Conservation (phyloP, 192 early-diverging fungal genomes). For the Coemansia aciculifera region DNA sequence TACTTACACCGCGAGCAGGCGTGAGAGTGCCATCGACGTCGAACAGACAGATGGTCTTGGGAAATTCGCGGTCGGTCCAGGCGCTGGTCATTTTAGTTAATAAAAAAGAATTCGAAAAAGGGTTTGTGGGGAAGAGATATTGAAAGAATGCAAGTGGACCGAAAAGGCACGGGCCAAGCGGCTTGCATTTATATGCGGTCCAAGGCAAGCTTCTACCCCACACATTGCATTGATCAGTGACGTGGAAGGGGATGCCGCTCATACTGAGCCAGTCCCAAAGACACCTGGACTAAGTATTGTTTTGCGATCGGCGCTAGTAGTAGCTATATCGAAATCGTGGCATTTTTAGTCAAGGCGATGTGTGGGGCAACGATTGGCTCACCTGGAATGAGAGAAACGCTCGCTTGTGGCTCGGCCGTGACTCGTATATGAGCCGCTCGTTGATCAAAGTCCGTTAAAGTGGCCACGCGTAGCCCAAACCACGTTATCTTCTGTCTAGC, state of each 20-base stretch:
- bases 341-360: background rate
- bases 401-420: constrained; percentile 2
- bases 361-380: constrained; percentile 3
- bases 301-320: constrained; percentile 2
- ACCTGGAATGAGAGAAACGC: background rate
- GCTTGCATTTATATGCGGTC: constrained; percentile 11
- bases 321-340: background rate
- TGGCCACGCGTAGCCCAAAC: background rate
- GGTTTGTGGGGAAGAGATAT: background rate
- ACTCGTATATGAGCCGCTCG: background rate
- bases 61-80: constrained; percentile 64
- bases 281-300: background rate
- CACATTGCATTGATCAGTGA: background rate
- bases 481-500: background rate
- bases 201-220: background rate
- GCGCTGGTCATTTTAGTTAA: constrained; percentile 30
- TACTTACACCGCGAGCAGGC: constrained; percentile 84
- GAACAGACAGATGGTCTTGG: constrained; percentile 87
- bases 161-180: background rate
- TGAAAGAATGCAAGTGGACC: constrained; percentile 1
- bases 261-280: background rate
- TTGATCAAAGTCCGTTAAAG: background rate
- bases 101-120: background rate
- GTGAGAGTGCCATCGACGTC: constrained; percentile 98
- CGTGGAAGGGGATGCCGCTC: background rate